Evolutionary conservation across 2,329 filamentous ascomycete genomes (phyloP).

Genomic region (Pseudonectria buxi): DNA sequence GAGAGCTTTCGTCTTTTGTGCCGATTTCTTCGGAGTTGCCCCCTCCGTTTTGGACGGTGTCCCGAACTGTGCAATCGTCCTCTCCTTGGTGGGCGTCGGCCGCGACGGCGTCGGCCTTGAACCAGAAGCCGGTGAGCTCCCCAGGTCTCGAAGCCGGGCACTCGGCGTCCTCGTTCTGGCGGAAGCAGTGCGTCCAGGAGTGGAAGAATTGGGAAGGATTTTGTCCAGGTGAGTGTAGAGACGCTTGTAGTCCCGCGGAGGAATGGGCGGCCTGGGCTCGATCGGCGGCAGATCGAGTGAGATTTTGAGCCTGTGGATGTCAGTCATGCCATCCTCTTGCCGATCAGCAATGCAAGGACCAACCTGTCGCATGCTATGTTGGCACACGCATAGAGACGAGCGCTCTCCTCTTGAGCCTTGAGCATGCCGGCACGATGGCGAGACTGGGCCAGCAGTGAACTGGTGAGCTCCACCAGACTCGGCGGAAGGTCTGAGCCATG

Average conservation of each 20-base stretch:
- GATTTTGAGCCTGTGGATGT: constrained; percentile 58
- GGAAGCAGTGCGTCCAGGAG: constrained; percentile 24
- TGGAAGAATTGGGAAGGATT: constrained; percentile 47
- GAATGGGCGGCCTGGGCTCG: constrained; percentile 68
- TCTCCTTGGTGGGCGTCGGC: constrained; percentile 41
- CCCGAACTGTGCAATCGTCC: constrained; percentile 36
- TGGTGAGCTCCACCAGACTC: constrained; percentile 63
- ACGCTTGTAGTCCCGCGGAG: constrained; percentile 75
- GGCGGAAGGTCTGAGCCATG: constrained; percentile 60
- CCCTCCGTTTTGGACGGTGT: constrained; percentile 23
- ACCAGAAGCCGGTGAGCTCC: constrained; percentile 19
- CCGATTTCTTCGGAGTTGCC: constrained; percentile 38
- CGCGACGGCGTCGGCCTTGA: constrained; percentile 32
- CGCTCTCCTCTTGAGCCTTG: constrained; percentile 81
- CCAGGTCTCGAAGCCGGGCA: constrained; percentile 23
- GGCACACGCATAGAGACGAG: constrained; percentile 75
- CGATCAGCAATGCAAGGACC: background rate
- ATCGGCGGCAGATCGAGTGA: constrained; percentile 70
- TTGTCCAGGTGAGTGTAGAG: constrained; percentile 75
- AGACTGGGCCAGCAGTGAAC: constrained; percentile 72
- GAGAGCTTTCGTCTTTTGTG: constrained; percentile 19
- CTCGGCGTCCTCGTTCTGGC: constrained; percentile 27
- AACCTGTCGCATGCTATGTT: constrained; percentile 86
- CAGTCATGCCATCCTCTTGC: background rate
- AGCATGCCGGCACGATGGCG: constrained; percentile 68